These are phyloP conservation scores for Sordariomycetes sp. DNA, from an alignment of 2,329 filamentous ascomycete species.

Conservation along the genomic window DNA sequence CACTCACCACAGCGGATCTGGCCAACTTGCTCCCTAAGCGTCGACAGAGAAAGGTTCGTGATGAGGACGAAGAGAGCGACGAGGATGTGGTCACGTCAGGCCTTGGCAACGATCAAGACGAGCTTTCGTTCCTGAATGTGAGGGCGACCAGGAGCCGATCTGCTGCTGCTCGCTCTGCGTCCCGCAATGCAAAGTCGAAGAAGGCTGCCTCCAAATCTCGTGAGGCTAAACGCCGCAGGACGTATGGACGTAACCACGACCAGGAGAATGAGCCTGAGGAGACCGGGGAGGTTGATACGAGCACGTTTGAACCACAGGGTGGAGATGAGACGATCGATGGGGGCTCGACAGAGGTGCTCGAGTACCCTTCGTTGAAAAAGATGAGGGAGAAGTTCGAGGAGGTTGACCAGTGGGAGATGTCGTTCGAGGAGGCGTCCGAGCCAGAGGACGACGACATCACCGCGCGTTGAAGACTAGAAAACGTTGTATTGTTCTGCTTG, in stretches of 20 bases:
- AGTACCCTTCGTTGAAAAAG: slow-evolving; percentile 43
- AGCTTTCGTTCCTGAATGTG: slow-evolving; percentile 38
- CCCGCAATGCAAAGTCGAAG: slow-evolving; percentile 6
- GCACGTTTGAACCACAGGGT: slow-evolving; percentile 30
- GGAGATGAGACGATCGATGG: slow-evolving; percentile 35
- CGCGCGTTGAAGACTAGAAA: too few species aligned
- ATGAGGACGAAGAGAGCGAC: slow-evolving; percentile 32
- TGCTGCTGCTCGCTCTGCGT: slow-evolving; percentile 16
- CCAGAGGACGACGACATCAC: too few species aligned
- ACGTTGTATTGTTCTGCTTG: too few species aligned
- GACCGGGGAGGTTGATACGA: slow-evolving; percentile 26
- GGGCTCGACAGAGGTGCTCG: slow-evolving; percentile 20
- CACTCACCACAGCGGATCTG: slow-evolving; percentile 43
- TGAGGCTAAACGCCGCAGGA: slow-evolving; percentile 18
- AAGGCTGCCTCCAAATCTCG: slow-evolving; percentile 8
- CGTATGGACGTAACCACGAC: slow-evolving; percentile 43
- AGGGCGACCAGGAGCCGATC: slow-evolving; percentile 21
- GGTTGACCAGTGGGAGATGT: slow-evolving; percentile 60
- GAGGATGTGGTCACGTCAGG: slow-evolving; percentile 38
- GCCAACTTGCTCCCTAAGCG: slow-evolving; percentile 45
- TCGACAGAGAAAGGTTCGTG: slow-evolving; percentile 27
- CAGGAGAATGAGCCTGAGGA: slow-evolving; percentile 45
- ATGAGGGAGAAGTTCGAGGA: slow-evolving; percentile 57
- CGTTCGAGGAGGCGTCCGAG: slow-evolving; percentile 55
- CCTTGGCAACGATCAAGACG: slow-evolving; percentile 45